Percentiles rank a stretch among this genome's conserved stretches.
Evolutionary conservation across 768 basidiomycete genomes (phyloP).

Genomic region (Xerocomus spinulosus): DNA sequence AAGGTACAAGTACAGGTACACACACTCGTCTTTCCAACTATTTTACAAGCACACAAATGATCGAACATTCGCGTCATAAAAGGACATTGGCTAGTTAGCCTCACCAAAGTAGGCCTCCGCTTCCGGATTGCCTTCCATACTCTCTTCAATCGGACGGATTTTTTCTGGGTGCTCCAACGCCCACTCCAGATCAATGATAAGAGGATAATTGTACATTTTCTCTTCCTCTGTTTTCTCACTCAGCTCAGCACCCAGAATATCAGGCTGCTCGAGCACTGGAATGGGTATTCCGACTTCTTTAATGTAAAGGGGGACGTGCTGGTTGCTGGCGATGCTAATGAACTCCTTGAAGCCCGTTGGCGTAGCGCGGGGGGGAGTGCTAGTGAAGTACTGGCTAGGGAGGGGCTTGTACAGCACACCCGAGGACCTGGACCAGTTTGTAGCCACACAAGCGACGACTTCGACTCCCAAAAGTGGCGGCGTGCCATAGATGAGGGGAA

Average conservation of each 20-base stretch:
- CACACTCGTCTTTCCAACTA: too few relatives aligned
- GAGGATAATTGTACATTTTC: neutral
- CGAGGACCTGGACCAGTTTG: neutral
- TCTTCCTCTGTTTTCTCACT: neutral
- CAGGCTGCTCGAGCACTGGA: too few relatives aligned
- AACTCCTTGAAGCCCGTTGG: neutral
- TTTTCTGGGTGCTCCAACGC: neutral
- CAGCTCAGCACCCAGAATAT: too few relatives aligned
- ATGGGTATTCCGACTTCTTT: neutral
- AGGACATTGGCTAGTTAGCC: too few relatives aligned
- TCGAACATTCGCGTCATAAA: too few relatives aligned
- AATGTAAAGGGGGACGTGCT: neutral
- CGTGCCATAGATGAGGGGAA: neutral
- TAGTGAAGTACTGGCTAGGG: neutral
- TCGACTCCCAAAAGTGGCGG: neutral
- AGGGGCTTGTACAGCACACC: neutral
- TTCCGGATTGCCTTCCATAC: too few relatives aligned
- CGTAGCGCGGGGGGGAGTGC: neutral
- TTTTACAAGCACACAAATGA: too few relatives aligned
- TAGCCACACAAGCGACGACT: neutral
- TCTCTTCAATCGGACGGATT: too few relatives aligned
- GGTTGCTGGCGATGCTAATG: neutral
- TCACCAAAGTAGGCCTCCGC: too few relatives aligned
- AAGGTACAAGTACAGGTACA: too few relatives aligned
- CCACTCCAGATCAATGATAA: neutral